These are phyloP conservation scores for Cryphonectria radicalis DNA, from an alignment of 2,329 filamentous ascomycete species.

Conservation along the genomic window DNA sequence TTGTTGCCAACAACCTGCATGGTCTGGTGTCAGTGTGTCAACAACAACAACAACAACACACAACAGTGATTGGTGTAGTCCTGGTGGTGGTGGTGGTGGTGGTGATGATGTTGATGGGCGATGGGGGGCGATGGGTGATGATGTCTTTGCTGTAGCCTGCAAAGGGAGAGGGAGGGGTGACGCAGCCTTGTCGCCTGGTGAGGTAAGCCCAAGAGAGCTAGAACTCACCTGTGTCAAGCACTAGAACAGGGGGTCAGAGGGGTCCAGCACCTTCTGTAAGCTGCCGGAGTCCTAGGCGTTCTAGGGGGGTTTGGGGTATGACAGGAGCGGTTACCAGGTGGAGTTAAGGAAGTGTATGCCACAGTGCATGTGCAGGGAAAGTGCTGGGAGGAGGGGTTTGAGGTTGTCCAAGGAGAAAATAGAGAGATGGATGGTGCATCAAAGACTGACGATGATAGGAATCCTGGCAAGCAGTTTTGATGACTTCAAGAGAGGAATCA, in stretches of 20 bases:
- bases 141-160: slow-evolving; percentile 13
- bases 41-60: background rate
- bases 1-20: background rate
- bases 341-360: background rate
- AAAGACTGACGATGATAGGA: background rate
- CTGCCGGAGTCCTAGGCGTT: background rate
- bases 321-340: background rate
- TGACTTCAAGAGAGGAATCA: background rate
- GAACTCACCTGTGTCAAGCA: background rate
- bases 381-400: background rate
- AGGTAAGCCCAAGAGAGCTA: slow-evolving; percentile 2
- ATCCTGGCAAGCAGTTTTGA: background rate
- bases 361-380: background rate
- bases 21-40: background rate
- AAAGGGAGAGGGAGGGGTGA: background rate
- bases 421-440: no score
- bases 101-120: slow-evolving; percentile 1
- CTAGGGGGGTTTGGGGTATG: background rate
- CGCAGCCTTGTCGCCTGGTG: slow-evolving; percentile 31
- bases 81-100: background rate
- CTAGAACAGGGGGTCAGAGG: background rate
- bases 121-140: background rate
- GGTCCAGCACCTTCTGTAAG: background rate
- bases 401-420: background rate
- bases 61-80: background rate